These are phyloP conservation scores for Castanea mollissima DNA, from an alignment of 306 rosid species.

Conservation along the genomic window DNA sequence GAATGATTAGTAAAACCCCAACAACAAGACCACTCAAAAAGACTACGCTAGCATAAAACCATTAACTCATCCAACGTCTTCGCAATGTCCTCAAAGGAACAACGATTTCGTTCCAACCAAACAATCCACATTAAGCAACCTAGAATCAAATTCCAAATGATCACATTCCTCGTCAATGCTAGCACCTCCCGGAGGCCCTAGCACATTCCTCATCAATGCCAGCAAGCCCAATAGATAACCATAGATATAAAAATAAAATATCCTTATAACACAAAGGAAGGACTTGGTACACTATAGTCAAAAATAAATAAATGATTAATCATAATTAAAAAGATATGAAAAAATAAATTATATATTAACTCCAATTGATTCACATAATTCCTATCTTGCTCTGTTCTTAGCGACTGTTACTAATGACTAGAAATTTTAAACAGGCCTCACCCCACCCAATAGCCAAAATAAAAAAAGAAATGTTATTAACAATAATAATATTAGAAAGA, in stretches of 20 bases:
- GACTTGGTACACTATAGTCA: neutral
- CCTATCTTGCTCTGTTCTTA: neutral
- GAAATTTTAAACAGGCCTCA: neutral
- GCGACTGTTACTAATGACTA: neutral
- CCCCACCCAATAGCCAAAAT: neutral
- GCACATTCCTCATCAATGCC: too few relatives aligned
- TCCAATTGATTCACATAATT: neutral
- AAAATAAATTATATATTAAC: neutral
- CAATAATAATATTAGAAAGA: neutral
- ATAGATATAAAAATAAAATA: neutral
- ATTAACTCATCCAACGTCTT: too few relatives aligned
- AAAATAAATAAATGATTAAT: neutral
- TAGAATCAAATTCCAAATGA: too few relatives aligned
- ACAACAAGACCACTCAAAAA: too few relatives aligned
- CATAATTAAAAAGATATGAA: neutral
- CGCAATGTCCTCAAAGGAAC: too few relatives aligned
- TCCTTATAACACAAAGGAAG: neutral
- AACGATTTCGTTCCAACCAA: too few relatives aligned
- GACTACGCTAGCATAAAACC: too few relatives aligned
- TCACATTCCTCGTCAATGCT: too few relatives aligned
- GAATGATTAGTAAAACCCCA: too few relatives aligned
- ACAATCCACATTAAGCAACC: too few relatives aligned
- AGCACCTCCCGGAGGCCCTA: too few relatives aligned
- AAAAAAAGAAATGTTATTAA: neutral
- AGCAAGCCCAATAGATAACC: neutral